phyloP scores from a whole-genome alignment of 805 yeast species.

The Nadsonia fulvescens region DNA sequence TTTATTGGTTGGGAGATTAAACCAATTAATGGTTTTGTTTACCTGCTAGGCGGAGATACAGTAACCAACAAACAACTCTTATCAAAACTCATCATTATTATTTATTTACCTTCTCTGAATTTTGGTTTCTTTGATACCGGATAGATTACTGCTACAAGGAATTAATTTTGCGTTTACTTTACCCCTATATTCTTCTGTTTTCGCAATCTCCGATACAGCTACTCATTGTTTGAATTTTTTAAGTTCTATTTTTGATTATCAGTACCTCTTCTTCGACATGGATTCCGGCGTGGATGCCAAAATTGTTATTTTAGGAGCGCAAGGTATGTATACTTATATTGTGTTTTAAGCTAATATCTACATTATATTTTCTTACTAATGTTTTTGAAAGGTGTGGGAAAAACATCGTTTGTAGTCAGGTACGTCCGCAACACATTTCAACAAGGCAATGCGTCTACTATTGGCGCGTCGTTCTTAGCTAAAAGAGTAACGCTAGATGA shows the following conservation, averaged over 20 bases:
- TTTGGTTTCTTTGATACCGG: background rate
- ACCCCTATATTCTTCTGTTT: background rate
- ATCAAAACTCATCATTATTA: background rate
- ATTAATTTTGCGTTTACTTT: background rate
- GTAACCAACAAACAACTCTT: no score
- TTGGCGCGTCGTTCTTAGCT: constrained; percentile 20
- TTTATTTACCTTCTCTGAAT: background rate
- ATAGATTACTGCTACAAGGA: background rate
- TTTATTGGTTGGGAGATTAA: no score
- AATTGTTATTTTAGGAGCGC: constrained; percentile 20
- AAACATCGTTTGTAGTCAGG: constrained; percentile 19
- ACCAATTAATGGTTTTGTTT: no score
- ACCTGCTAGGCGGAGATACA: no score
- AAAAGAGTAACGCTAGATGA: constrained; percentile 19
- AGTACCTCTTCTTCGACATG: background rate
- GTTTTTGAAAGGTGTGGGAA: constrained; percentile 18
- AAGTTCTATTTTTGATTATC: background rate
- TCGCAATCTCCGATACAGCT: background rate
- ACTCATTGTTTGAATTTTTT: background rate
- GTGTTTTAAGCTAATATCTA: constrained; percentile 1
- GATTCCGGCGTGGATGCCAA: constrained; percentile 16
- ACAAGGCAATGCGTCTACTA: constrained; percentile 18
- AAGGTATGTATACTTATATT: constrained; percentile 11
- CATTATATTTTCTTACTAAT: background rate
- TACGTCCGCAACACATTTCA: constrained; percentile 20